Percentiles rank a stretch among this genome's conserved stretches.
These are phyloP conservation scores for Ampelomyces quisqualis DNA, from an alignment of 2,329 filamentous ascomycete species.

Conservation along the genomic window DNA sequence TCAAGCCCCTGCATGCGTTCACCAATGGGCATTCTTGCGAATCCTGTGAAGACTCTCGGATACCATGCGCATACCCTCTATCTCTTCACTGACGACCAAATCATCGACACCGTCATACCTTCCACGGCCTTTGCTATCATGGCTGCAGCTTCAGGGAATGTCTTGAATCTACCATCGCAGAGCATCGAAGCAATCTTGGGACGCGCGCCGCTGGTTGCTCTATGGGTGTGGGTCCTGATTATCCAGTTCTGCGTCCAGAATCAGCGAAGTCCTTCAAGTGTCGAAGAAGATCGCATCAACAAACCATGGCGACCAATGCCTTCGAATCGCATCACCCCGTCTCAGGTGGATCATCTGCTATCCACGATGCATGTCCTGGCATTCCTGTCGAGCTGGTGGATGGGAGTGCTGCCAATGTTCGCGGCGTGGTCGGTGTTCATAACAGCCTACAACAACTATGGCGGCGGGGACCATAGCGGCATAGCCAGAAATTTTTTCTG, in stretches of 20 bases:
- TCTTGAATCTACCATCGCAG: slow-evolving; percentile 11
- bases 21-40: not conserved
- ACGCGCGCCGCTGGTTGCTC: slow-evolving; percentile 2
- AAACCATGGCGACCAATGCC: slow-evolving; percentile 45
- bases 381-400: slow-evolving; percentile 4
- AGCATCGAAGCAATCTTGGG: not conserved
- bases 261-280: slow-evolving; percentile 37
- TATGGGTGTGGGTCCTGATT: slow-evolving; percentile 42
- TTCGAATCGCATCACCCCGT: slow-evolving; percentile 19
- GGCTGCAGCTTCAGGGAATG: slow-evolving; percentile 11
- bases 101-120: slow-evolving; percentile 15
- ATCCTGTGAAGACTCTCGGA: not conserved
- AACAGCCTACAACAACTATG: slow-evolving; percentile 35
- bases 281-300: slow-evolving; percentile 46
- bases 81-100: slow-evolving; percentile 10
- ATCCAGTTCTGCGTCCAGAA: slow-evolving; percentile 46
- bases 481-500: slow-evolving; percentile 36
- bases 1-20: too few species aligned
- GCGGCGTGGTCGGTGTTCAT: slow-evolving; percentile 21
- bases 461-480: slow-evolving; percentile 29
- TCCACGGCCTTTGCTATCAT: slow-evolving; percentile 11
- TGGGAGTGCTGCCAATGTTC: slow-evolving; percentile 12
- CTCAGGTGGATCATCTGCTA: slow-evolving; percentile 18
- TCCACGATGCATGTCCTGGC: slow-evolving; percentile 1
- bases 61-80: slow-evolving; percentile 7